phyloP scores from a whole-genome alignment of 2,329 filamentous ascomycete species.

The Arthrocladium fulminans region DNA sequence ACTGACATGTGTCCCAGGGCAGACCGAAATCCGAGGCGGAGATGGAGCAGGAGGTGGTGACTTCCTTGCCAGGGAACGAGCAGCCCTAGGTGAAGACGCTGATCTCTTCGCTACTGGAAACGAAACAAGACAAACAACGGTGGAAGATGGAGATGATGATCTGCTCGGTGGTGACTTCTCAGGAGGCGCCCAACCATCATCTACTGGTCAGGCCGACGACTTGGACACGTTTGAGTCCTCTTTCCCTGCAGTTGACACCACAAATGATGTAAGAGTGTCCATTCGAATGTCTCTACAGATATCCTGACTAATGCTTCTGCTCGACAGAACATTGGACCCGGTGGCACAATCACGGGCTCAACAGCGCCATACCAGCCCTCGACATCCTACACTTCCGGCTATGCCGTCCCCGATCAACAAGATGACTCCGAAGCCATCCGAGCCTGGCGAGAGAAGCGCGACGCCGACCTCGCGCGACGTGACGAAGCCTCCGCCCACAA shows the following conservation, averaged over 20 bases:
- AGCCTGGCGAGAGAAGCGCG: conserved; percentile 85
- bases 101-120: conserved; percentile 74
- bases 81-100: conserved; percentile 82
- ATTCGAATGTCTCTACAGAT: not conserved
- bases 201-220: conserved; percentile 32
- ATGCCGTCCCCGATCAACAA: conserved; percentile 58
- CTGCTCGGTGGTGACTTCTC: conserved; percentile 51
- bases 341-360: conserved; percentile 70
- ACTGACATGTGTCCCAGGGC: conserved; percentile 23
- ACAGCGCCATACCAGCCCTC: conserved; percentile 44
- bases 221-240: conserved; percentile 70
- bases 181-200: conserved; percentile 23
- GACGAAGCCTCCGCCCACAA: conserved; percentile 73
- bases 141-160: conserved; percentile 60
- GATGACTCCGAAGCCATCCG: conserved; percentile 49
- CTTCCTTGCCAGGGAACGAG: conserved; percentile 87
- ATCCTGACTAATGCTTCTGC: not conserved
- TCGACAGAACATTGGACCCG: conserved; percentile 59
- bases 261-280: conserved; percentile 55
- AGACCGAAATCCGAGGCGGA: conserved; percentile 16
- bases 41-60: conserved; percentile 51
- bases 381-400: conserved; percentile 27
- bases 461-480: conserved; percentile 72
- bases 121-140: conserved; percentile 53
- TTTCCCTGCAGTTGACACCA: conserved; percentile 72